A percentile compares a stretch with the other conserved stretches of the same genome.
These are phyloP conservation scores for Esteya vermicola DNA, from an alignment of 2,329 filamentous ascomycete species.

Conservation along the genomic window DNA sequence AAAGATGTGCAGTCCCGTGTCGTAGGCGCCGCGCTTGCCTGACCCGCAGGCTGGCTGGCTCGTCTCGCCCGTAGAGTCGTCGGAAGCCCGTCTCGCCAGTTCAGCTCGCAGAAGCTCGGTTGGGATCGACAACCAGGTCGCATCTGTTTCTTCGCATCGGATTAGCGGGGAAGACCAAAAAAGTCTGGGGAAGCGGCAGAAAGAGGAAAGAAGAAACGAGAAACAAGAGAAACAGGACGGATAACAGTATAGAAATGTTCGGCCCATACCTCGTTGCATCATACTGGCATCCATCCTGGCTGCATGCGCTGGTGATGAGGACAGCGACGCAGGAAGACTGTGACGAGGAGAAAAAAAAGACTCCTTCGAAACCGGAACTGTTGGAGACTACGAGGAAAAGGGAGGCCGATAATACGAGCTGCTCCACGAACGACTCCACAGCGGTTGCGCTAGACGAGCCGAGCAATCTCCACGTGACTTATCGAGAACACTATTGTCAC, in stretches of 20 bases:
- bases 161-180: neutral
- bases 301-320: neutral
- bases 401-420: too few species aligned
- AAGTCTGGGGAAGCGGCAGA: neutral
- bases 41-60: constrained; percentile 38
- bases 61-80: constrained; percentile 14
- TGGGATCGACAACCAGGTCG: constrained; percentile 33
- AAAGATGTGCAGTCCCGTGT: constrained; percentile 52
- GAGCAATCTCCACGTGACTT: neutral
- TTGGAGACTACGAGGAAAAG: too few species aligned
- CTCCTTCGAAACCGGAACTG: neutral
- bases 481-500: neutral
- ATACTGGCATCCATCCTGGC: neutral
- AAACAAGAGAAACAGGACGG: neutral
- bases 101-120: constrained; percentile 38
- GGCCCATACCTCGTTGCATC: neutral
- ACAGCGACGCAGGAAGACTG: neutral
- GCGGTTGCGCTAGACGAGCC: too few species aligned
- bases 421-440: too few species aligned
- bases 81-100: constrained; percentile 29
- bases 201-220: neutral
- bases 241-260: neutral
- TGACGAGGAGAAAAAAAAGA: neutral
- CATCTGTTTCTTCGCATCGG: too few species aligned
- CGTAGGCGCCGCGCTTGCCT: constrained; percentile 40